Percentiles rank a stretch among this genome's conserved stretches.
Conservation (phyloP, 2,329 filamentous ascomycete genomes). For the Boeremia lycopersici region DNA sequence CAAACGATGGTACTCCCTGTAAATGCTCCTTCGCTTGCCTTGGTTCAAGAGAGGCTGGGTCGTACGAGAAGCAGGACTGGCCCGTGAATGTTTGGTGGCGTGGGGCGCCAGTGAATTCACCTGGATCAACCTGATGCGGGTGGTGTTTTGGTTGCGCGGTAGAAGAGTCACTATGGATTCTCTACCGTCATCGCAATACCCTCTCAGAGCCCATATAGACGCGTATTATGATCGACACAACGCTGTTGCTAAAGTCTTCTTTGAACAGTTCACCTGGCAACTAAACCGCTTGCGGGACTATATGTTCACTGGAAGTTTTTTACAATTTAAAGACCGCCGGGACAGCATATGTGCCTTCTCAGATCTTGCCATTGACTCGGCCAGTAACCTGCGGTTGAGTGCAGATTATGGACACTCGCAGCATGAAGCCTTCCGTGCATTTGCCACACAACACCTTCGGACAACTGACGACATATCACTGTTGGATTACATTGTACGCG, state of each 20-base stretch:
- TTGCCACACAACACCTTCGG: background rate
- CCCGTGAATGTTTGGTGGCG: background rate
- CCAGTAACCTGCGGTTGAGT: background rate
- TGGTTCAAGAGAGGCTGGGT: constrained; percentile 1
- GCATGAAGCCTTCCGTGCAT: background rate
- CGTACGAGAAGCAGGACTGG: background rate
- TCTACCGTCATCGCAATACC: background rate
- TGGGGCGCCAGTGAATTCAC: background rate
- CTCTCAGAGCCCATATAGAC: background rate
- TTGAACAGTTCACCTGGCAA: too few species aligned
- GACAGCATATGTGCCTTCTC: background rate
- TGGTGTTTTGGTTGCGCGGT: background rate
- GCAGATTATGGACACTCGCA: background rate
- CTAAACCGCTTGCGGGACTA: background rate
- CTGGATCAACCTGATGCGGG: background rate
- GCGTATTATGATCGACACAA: background rate
- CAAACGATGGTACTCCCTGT: background rate
- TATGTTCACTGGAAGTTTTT: background rate
- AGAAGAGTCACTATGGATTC: background rate
- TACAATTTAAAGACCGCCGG: background rate
- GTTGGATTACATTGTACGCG: background rate
- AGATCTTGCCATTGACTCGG: background rate
- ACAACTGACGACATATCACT: background rate
- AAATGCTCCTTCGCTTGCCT: background rate
- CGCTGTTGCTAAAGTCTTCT: background rate